Conservation (phyloP, 768 basidiomycete species). For the Stropharia rugosoannulata region DNA sequence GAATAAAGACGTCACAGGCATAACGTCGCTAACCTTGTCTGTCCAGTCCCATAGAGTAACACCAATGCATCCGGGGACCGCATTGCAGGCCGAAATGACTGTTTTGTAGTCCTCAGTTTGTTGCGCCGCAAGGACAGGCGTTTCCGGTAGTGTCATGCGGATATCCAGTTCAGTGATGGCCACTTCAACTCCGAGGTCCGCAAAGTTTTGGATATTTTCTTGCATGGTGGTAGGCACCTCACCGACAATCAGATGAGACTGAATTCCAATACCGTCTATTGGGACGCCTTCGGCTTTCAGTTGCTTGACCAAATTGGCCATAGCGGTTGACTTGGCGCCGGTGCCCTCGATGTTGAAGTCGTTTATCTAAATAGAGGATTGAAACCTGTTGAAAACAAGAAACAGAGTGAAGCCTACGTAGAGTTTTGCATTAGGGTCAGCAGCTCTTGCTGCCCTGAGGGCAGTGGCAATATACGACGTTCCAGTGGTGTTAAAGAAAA, state of each 20-base stretch:
- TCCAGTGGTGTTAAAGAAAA: constrained; percentile 55
- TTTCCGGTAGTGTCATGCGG: constrained; percentile 55
- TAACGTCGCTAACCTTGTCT: constrained; percentile 28
- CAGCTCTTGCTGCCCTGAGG: constrained; percentile 49
- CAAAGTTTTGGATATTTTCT: constrained; percentile 49
- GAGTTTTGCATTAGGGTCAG: constrained; percentile 56
- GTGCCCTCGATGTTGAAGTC: constrained; percentile 42
- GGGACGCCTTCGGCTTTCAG: constrained; percentile 49
- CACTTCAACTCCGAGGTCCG: constrained; percentile 62
- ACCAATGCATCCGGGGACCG: constrained; percentile 39
- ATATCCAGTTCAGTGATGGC: constrained; percentile 72
- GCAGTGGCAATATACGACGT: constrained; percentile 48
- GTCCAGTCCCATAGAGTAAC: constrained; percentile 47
- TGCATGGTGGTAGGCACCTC: constrained; percentile 48
- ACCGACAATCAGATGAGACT: constrained; percentile 61
- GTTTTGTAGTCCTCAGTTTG: constrained; percentile 58
- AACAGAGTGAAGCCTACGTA: constrained; percentile 34
- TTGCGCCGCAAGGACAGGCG: constrained; percentile 45
- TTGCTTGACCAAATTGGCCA: constrained; percentile 49
- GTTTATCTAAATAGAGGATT: constrained; percentile 27
- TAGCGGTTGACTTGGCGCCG: constrained; percentile 54
- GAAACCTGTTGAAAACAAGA: not conserved
- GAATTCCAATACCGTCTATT: constrained; percentile 61
- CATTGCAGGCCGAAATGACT: constrained; percentile 55
- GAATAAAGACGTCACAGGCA: not conserved